These are phyloP conservation scores for Rhizophagus sp. DNA, from an alignment of 192 early-diverging fungal genomes.

Conservation along the genomic window DNA sequence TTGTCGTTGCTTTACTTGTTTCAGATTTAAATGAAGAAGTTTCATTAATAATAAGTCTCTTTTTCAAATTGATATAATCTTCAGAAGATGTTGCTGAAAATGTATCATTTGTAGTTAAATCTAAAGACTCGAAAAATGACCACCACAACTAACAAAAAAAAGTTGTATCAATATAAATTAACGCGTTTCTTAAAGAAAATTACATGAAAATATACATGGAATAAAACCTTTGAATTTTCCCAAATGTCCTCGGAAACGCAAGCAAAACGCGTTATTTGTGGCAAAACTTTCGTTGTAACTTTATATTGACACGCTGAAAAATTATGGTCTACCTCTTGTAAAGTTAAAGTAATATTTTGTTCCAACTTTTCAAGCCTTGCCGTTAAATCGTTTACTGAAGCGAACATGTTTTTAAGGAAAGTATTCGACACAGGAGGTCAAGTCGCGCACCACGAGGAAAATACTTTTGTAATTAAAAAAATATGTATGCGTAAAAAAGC, in stretches of 20 bases:
- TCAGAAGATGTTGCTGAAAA: not conserved
- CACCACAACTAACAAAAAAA: slow-evolving; percentile 12
- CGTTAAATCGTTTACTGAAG: slow-evolving; percentile 17
- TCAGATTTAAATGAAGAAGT: not conserved
- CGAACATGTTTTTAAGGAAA: not conserved
- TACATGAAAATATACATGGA: not conserved
- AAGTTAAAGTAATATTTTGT: slow-evolving; percentile 55
- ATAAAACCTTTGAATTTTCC: slow-evolving; percentile 46
- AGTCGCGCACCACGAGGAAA: no score
- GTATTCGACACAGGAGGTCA: no score
- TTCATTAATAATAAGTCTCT: not conserved
- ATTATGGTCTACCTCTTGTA: slow-evolving; percentile 59
- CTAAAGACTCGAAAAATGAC: slow-evolving; percentile 28
- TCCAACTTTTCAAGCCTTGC: slow-evolving; percentile 49
- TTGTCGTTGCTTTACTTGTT: not conserved
- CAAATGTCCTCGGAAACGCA: slow-evolving; percentile 46
- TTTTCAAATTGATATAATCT: not conserved
- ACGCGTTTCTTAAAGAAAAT: not conserved
- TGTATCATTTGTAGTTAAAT: slow-evolving; percentile 20
- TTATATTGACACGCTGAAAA: slow-evolving; percentile 56
- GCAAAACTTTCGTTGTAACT: slow-evolving; percentile 50
- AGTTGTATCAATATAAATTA: not conserved
- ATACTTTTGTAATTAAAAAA: no score
- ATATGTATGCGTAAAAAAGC: no score
- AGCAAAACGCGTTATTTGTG: slow-evolving; percentile 50